Conservation (phyloP, 805 yeast genomes). For the Saccharomycopsis microspora region DNA sequence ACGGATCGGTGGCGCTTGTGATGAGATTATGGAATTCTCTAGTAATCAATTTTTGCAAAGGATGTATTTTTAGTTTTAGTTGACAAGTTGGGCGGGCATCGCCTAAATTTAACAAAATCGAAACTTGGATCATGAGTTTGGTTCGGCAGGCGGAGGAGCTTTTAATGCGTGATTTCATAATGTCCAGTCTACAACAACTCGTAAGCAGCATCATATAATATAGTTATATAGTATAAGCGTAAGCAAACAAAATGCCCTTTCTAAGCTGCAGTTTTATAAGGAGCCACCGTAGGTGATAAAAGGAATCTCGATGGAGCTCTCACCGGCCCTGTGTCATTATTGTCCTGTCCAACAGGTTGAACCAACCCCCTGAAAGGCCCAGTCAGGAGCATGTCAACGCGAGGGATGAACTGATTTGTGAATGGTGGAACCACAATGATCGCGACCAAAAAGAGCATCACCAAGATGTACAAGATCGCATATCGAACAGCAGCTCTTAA, state of each 20-base stretch:
- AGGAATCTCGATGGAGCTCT: conserved; percentile 24
- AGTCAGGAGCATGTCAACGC: conserved; percentile 23
- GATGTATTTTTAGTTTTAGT: too few relatives aligned
- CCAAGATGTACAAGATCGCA: conserved; percentile 63
- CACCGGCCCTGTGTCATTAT: conserved; percentile 50
- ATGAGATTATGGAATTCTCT: too few relatives aligned
- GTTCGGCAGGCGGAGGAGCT: too few relatives aligned
- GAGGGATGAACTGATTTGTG: conserved; percentile 48
- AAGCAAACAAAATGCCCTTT: not conserved
- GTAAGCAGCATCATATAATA: too few relatives aligned
- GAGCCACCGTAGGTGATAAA: conserved; percentile 36
- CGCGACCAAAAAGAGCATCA: conserved; percentile 60
- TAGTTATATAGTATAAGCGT: not conserved
- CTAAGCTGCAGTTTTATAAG: conserved; percentile 39
- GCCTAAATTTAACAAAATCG: too few relatives aligned
- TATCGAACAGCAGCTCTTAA: conserved; percentile 96
- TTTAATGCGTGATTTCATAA: too few relatives aligned
- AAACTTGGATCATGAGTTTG: too few relatives aligned
- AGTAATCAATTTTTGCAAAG: too few relatives aligned
- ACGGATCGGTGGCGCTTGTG: too few relatives aligned
- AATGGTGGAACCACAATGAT: conserved; percentile 88
- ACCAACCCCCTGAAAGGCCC: conserved; percentile 54
- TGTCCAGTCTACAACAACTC: too few relatives aligned
- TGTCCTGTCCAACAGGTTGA: conserved; percentile 73
- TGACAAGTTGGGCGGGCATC: too few relatives aligned